Evolutionary conservation across 768 basidiomycete genomes (phyloP).

Genomic region (Boletus reticulatus): DNA sequence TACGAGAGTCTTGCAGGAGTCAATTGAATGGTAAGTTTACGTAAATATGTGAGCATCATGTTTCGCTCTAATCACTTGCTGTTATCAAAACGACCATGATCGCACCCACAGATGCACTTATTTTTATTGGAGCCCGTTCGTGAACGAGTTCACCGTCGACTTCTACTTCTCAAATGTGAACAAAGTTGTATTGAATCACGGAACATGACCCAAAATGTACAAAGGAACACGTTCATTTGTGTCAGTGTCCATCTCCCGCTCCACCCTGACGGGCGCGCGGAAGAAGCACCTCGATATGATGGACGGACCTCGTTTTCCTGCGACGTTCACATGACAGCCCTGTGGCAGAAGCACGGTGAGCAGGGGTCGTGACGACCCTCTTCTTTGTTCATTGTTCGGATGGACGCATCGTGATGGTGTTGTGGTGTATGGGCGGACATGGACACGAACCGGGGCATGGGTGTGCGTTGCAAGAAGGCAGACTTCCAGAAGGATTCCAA

Average conservation of each 20-base stretch:
- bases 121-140: not conserved
- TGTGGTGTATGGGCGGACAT: not conserved
- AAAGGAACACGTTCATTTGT: constrained; percentile 8
- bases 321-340: constrained; percentile 9
- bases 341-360: constrained; percentile 15
- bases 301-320: not conserved
- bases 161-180: constrained; percentile 1
- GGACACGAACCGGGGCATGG: not conserved
- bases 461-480: not conserved
- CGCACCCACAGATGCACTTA: not conserved
- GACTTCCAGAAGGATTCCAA: not conserved
- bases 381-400: not conserved
- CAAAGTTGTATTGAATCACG: not conserved
- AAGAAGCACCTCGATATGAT: not conserved
- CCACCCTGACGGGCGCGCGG: constrained; percentile 13
- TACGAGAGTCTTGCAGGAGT: constrained; percentile 5
- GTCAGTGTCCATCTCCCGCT: not conserved
- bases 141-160: constrained; percentile 3
- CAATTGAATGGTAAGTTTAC: constrained; percentile 6
- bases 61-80: constrained; percentile 4
- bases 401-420: not conserved
- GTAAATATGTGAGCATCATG: not conserved
- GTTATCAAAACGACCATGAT: not conserved
- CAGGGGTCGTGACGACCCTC: constrained; percentile 1
- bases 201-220: not conserved